A percentile compares a stretch with the other conserved stretches of the same genome.
phyloP scores from a whole-genome alignment of 2,329 filamentous ascomycete genomes.

The Fonsecaea pugnacius region DNA sequence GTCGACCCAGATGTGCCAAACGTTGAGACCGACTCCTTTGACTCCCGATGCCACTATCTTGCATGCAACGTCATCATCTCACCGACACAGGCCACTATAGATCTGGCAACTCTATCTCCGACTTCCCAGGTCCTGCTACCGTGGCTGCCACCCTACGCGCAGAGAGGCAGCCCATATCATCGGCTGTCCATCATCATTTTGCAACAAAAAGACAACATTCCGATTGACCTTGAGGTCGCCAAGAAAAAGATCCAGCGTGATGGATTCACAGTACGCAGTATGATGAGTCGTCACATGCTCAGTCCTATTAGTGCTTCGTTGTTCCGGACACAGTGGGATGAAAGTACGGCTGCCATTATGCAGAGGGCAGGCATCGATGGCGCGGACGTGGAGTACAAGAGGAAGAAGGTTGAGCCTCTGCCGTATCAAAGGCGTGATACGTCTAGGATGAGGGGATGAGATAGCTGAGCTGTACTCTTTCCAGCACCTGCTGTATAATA shows the following conservation, averaged over 20 bases:
- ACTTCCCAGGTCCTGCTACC: slow-evolving; percentile 71
- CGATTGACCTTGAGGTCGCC: slow-evolving; percentile 63
- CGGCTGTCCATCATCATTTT: slow-evolving; percentile 82
- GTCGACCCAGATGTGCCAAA: slow-evolving; percentile 91
- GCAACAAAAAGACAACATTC: slow-evolving; percentile 70
- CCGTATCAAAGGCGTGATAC: slow-evolving; percentile 66
- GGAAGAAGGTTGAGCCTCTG: slow-evolving; percentile 71
- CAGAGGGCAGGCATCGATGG: slow-evolving; percentile 73
- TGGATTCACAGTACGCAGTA: slow-evolving; percentile 74
- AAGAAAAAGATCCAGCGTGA: slow-evolving; percentile 62
- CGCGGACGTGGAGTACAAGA: slow-evolving; percentile 81
- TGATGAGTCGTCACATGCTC: slow-evolving; percentile 71
- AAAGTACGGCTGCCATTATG: slow-evolving; percentile 86
- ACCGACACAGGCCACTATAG: slow-evolving; percentile 63
- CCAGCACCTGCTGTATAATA: slow-evolving; percentile 23
- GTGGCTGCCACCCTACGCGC: slow-evolving; percentile 83
- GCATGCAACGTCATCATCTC: slow-evolving; percentile 73
- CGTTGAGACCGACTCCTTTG: slow-evolving; percentile 73
- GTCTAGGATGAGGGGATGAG: slow-evolving; percentile 45
- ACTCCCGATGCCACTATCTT: slow-evolving; percentile 83
- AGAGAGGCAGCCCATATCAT: slow-evolving; percentile 91
- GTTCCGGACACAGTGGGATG: slow-evolving; percentile 90
- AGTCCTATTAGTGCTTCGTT: slow-evolving; percentile 79
- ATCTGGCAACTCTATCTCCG: slow-evolving; percentile 65
- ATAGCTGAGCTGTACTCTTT: slow-evolving; percentile 43